Evolutionary conservation across 2,329 filamentous ascomycete species (phyloP).

Genomic region (Beauveria australis): DNA sequence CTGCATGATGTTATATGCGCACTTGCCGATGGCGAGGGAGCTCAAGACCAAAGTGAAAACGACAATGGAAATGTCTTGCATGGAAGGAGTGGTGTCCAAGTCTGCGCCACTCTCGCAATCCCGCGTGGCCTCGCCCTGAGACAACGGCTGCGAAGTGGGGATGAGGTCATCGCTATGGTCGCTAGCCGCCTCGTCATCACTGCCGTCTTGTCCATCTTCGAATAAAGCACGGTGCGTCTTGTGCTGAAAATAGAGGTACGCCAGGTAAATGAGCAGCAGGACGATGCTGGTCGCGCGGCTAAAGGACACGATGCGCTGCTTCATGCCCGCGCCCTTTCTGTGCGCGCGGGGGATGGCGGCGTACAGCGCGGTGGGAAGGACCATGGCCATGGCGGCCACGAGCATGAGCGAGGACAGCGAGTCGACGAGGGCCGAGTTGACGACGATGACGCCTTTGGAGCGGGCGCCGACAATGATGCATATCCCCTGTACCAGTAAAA

Average conservation of each 20-base stretch:
- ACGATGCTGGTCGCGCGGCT: slow-evolving; percentile 13
- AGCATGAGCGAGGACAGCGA: slow-evolving; percentile 15
- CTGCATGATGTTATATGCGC: slow-evolving; percentile 13
- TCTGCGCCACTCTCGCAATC: slow-evolving; percentile 6
- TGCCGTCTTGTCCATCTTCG: background rate
- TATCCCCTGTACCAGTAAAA: slow-evolving; percentile 14
- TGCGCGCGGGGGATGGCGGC: slow-evolving; percentile 7
- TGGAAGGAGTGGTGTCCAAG: slow-evolving; percentile 4
- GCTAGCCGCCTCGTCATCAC: background rate
- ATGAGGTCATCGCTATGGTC: slow-evolving; percentile 3
- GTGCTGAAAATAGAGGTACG: slow-evolving; percentile 14
- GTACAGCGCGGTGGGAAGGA: slow-evolving; percentile 14
- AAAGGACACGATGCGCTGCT: slow-evolving; percentile 12
- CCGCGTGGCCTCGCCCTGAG: background rate
- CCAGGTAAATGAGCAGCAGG: slow-evolving; percentile 11
- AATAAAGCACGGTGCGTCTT: slow-evolving; percentile 14
- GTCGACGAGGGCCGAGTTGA: slow-evolving; percentile 14
- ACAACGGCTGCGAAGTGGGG: background rate
- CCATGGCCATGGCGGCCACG: slow-evolving; percentile 14
- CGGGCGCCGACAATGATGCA: slow-evolving; percentile 14
- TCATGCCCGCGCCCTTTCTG: background rate
- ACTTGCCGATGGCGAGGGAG: slow-evolving; percentile 11
- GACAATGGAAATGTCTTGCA: slow-evolving; percentile 6
- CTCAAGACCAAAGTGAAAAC: background rate
- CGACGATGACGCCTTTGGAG: slow-evolving; percentile 12